phyloP scores from a whole-genome alignment of 768 basidiomycete genomes.

The Suillus discolor region DNA sequence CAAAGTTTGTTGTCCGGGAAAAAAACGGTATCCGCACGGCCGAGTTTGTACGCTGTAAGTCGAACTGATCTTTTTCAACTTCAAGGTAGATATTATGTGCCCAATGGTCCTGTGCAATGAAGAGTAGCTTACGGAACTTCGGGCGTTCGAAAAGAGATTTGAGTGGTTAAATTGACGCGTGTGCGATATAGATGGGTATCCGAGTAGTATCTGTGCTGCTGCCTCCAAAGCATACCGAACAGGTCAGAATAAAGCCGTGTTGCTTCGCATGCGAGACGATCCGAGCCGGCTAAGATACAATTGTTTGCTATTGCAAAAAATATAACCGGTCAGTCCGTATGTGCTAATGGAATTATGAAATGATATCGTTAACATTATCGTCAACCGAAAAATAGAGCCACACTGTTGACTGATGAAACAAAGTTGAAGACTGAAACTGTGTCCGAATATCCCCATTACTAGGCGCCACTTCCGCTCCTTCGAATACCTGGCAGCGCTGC shows the following conservation, averaged over 20 bases:
- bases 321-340: neutral
- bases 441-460: slow-evolving; percentile 4
- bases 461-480: slow-evolving; percentile 42
- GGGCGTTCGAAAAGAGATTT: neutral
- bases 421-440: neutral
- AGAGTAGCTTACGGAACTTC: neutral
- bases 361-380: neutral
- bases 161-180: neutral
- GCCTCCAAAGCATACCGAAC: neutral
- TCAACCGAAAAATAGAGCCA: neutral
- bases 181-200: neutral
- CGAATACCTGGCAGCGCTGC: slow-evolving; percentile 40
- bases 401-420: neutral
- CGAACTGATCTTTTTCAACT: neutral
- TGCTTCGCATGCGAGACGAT: neutral
- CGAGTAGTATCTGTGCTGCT: neutral
- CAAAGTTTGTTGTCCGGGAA: neutral
- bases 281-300: neutral
- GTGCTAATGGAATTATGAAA: neutral
- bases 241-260: neutral
- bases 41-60: neutral
- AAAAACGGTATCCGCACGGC: no score
- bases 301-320: neutral
- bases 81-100: neutral
- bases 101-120: neutral